A percentile compares a stretch with the other conserved stretches of the same genome.
Conservation (phyloP, 2,329 filamentous ascomycete genomes). For the Eutypella sp. region DNA sequence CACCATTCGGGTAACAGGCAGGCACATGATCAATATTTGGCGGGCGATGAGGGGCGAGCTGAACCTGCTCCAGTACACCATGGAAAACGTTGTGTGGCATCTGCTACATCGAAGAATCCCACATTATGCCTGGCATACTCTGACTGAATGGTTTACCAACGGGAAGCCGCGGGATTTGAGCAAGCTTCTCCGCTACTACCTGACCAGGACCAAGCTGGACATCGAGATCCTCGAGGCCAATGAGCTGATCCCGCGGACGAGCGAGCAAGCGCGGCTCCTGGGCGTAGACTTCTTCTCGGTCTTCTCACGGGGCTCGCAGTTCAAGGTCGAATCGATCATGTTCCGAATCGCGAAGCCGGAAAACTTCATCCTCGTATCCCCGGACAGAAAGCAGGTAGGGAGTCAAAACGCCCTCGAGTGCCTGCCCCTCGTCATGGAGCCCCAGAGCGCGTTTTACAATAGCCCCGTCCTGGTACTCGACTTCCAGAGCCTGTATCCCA, state of each 20-base stretch:
- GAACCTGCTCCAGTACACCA: conserved; percentile 86
- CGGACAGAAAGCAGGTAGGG: conserved; percentile 86
- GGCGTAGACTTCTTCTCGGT: conserved; percentile 97
- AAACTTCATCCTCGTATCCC: conserved; percentile 85
- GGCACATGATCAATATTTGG: conserved; percentile 97
- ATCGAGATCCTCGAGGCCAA: conserved; percentile 89
- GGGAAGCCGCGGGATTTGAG: conserved; percentile 62
- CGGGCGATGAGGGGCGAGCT: conserved; percentile 91
- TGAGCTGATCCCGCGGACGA: conserved; percentile 81
- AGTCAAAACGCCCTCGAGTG: conserved; percentile 93
- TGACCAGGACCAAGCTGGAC: conserved; percentile 70
- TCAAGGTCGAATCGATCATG: conserved; percentile 98
- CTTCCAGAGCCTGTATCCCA: conserved; percentile 94
- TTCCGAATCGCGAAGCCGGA: conserved; percentile 97
- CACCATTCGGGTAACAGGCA: conserved; percentile 84
- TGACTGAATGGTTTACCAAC: conserved; percentile 79
- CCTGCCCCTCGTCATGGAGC: conserved; percentile 93
- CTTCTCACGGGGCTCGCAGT: conserved; percentile 90
- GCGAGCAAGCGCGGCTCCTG: conserved; percentile 87
- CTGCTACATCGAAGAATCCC: conserved; percentile 82
- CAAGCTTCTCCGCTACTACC: conserved; percentile 75
- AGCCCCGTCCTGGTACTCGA: conserved; percentile 87
- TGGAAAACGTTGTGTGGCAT: conserved; percentile 95
- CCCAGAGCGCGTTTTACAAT: conserved; percentile 88
- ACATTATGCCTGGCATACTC: conserved; percentile 72